Percentiles rank a stretch among this genome's conserved stretches.
These are phyloP conservation scores for Plasmodium blacklocki DNA, from an alignment of 169 alveolate species.

Conservation along the genomic window DNA sequence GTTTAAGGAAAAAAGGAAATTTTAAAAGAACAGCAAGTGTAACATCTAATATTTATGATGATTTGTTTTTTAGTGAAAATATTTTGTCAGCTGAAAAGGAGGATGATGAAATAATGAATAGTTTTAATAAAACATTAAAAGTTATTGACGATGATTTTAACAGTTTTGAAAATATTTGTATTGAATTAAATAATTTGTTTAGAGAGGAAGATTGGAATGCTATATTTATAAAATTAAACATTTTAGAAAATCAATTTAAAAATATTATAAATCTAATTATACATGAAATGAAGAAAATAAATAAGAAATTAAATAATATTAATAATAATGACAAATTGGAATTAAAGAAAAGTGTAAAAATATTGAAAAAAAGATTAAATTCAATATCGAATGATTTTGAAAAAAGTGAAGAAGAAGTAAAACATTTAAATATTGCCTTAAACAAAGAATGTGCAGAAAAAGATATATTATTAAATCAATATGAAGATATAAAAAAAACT, in stretches of 20 bases:
- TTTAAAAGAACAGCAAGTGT: conserved; percentile 1
- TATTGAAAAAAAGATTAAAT: conserved; percentile 37
- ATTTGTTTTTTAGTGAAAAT: conserved; percentile 21
- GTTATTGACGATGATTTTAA: conserved; percentile 29
- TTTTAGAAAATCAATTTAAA: conserved; percentile 22
- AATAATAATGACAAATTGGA: conserved; percentile 39
- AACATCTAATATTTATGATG: background rate
- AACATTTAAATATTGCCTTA: conserved; percentile 6
- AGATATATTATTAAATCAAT: conserved; percentile 17
- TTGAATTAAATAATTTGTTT: conserved; percentile 21
- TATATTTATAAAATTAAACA: conserved; percentile 22
- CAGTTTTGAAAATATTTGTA: conserved; percentile 52
- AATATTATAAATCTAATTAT: conserved; percentile 32
- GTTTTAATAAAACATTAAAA: conserved; percentile 15
- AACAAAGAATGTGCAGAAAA: conserved; percentile 37
- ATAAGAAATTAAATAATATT: conserved; percentile 15
- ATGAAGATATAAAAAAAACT: conserved; percentile 26
- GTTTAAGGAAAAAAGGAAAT: conserved; percentile 21
- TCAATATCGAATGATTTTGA: conserved; percentile 53
- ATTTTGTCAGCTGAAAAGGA: background rate
- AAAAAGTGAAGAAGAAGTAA: conserved; percentile 35
- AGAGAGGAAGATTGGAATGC: conserved; percentile 36
- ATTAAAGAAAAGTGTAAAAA: conserved; percentile 46
- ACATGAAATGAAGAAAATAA: conserved; percentile 25
- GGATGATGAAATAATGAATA: conserved; percentile 18